Evolutionary conservation across 2,329 filamentous ascomycete genomes (phyloP).

Genomic region (Aspergillus eucalypticola): DNA sequence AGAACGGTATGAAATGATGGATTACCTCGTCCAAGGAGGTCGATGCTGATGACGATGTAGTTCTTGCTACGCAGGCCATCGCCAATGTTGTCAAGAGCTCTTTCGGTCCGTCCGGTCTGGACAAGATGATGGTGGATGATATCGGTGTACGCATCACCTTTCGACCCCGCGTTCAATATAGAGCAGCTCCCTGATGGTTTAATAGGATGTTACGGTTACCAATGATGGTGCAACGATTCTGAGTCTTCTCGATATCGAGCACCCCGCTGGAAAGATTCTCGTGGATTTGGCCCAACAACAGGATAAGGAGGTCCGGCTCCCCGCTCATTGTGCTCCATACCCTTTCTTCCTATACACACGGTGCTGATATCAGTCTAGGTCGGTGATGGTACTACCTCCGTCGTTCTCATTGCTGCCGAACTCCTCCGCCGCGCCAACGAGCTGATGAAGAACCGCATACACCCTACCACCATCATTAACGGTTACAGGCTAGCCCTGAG

Average conservation of each 20-base stretch:
- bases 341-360: neutral
- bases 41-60: constrained; percentile 48
- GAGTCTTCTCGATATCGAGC: constrained; percentile 91
- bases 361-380: constrained; percentile 52
- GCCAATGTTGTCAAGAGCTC: constrained; percentile 99
- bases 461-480: constrained; percentile 98
- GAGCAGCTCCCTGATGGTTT: constrained; percentile 17
- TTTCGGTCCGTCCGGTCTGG: constrained; percentile 92
- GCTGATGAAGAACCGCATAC: constrained; percentile 99
- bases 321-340: neutral
- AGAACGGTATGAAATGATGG: constrained; percentile 69
- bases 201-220: constrained; percentile 91
- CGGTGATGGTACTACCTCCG: constrained; percentile 95
- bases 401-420: constrained; percentile 95
- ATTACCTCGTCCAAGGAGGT: neutral
- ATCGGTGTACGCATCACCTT: constrained; percentile 69
- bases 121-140: constrained; percentile 99
- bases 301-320: constrained; percentile 72
- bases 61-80: constrained; percentile 92
- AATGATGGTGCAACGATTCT: constrained; percentile 98
- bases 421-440: constrained; percentile 92
- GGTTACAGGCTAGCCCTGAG: constrained; percentile 93
- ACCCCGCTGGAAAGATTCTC: constrained; percentile 96
- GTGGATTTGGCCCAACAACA: constrained; percentile 98
- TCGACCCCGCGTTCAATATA: constrained; percentile 22